phyloP scores from a whole-genome alignment of 1,139 yeast species.

The Suhomyces terraborum region DNA sequence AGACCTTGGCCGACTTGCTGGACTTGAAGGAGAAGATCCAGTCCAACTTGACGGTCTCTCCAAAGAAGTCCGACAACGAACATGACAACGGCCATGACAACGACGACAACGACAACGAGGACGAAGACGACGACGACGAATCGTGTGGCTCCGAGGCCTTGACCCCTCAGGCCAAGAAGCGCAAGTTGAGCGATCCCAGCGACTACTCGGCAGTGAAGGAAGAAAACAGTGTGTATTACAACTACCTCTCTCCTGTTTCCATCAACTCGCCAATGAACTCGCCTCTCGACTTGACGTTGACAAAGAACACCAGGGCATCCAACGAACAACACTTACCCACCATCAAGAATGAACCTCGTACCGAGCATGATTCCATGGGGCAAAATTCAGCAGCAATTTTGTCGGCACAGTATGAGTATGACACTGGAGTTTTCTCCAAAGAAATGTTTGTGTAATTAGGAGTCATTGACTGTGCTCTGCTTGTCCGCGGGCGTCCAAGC shows the following conservation, averaged over 20 bases:
- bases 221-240: constrained; percentile 27
- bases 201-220: constrained; percentile 14
- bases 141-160: constrained; percentile 7
- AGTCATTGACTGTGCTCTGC: constrained; percentile 36
- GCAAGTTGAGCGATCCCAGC: constrained; percentile 9
- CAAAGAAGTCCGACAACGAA: constrained; percentile 17
- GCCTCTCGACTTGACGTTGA: constrained; percentile 44
- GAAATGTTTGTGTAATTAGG: constrained; percentile 5
- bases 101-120: constrained; percentile 20
- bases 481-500: constrained; percentile 23
- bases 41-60: constrained; percentile 28
- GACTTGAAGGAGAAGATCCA: constrained; percentile 40
- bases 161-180: constrained; percentile 11
- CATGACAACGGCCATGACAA: constrained; percentile 11
- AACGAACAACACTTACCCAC: constrained; percentile 14
- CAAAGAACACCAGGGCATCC: constrained; percentile 14
- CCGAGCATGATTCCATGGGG: constrained; percentile 43
- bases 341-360: constrained; percentile 14
- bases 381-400: constrained; percentile 57
- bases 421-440: constrained; percentile 3
- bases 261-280: constrained; percentile 46
- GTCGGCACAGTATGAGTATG: constrained; percentile 17
- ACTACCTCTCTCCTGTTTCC: constrained; percentile 49
- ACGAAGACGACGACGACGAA: constrained; percentile 20
- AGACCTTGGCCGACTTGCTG: constrained; percentile 27